Evolutionary conservation across 2,329 filamentous ascomycete species (phyloP), one percentile per base, ranked within the genome.

Genomic region (Boeremia exigua): DNA sequence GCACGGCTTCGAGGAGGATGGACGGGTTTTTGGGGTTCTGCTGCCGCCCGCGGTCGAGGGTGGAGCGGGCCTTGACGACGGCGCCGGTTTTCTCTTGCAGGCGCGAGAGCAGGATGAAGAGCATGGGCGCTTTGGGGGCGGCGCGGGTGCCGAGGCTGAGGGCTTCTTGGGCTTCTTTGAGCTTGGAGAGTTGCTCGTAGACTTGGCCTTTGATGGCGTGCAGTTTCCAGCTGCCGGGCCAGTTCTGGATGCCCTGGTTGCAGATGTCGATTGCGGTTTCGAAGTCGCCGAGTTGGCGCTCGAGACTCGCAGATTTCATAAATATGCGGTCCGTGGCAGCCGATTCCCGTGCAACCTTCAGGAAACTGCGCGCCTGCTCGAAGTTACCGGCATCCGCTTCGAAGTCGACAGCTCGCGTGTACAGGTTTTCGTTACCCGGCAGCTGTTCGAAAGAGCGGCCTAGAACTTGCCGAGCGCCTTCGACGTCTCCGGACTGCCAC

Each of bases 131-230:
- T 60, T 88, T 87, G 2, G 93, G 87, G 52, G 92, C 94, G 0
- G 91, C 91, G 69, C 95, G 90, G 36, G 94, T 96, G 32, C 95
- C 95, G 4, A 91, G 89, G 56, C 86, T 86, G 76, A 95, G 98
- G 0, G 94, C 92, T 74, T 98, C 92, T 42, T 95, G 87, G 3
- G 95, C 95, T 75, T 95, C 90, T 0, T 89, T 88, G 12, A 89
- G 79, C 78, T 92, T 92, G 66, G 85, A 88, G 42, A 92, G 84
- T 38, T 88, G 84, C 71, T 97, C 90, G 81, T 99, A 99, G 60
- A 98, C 95, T 73, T 99, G 95, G 0, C 96, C 95, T 78, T 99
- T 99, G 81, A 96, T 91, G 90, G 98, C 97, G 89, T 94, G 97
- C 23, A 99, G 83, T 77, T 98, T 98, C 48, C 91, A 84, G 11